These are phyloP conservation scores for Mortierella sp. DNA, from an alignment of 371 early-diverging fungal species.

Conservation along the genomic window DNA sequence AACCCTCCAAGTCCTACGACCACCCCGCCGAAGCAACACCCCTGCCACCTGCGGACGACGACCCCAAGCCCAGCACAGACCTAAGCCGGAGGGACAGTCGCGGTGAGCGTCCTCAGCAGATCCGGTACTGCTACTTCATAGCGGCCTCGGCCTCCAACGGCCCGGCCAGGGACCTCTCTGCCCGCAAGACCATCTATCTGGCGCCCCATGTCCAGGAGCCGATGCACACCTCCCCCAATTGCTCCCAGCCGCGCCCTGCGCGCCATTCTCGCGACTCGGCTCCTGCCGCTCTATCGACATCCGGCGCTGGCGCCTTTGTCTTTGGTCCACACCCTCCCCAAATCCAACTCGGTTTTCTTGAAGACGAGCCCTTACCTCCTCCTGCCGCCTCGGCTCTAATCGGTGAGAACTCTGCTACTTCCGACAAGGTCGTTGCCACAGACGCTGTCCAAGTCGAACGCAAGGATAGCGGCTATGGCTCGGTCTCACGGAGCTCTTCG, in stretches of 20 bases:
- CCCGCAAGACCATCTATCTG: constrained; percentile 33
- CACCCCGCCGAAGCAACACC: constrained; percentile 34
- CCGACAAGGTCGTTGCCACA: background rate
- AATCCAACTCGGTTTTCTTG: constrained; percentile 47
- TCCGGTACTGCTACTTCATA: constrained; percentile 52
- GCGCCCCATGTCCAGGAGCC: constrained; percentile 30
- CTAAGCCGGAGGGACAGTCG: no score
- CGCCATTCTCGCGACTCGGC: background rate
- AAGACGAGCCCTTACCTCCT: constrained; percentile 42
- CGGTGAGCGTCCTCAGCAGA: constrained; percentile 14
- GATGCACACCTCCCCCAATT: constrained; percentile 34
- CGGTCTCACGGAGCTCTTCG: constrained; percentile 43
- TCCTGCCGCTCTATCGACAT: background rate
- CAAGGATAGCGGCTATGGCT: constrained; percentile 51
- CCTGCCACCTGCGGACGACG: constrained; percentile 19
- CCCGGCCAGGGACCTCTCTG: constrained; percentile 19
- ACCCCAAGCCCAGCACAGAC: no score
- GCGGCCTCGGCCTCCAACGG: constrained; percentile 24
- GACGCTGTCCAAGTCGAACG: constrained; percentile 38
- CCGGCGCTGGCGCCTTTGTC: constrained; percentile 4
- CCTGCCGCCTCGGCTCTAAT: constrained; percentile 6
- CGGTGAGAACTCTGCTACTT: background rate
- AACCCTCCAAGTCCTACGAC: constrained; percentile 25
- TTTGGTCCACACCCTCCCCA: constrained; percentile 45
- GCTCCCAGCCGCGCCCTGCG: constrained; percentile 36